Evolutionary conservation across 352 stramenopile species (phyloP).

Genomic region (Pythium dissimile): DNA sequence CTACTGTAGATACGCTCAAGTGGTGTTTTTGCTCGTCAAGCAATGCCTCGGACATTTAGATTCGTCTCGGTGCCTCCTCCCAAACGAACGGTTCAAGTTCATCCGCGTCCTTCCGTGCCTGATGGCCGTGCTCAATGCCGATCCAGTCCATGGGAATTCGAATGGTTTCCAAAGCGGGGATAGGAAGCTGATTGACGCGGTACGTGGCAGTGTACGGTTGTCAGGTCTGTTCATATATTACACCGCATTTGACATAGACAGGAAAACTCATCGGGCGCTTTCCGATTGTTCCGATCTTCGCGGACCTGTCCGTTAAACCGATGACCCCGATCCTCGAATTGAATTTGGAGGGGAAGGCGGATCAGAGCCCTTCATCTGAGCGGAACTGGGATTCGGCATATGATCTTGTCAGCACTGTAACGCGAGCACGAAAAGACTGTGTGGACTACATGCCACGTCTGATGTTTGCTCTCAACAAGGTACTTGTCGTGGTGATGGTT

Average conservation of each 20-base stretch:
- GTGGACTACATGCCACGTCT: conserved; percentile 34
- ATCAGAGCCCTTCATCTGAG: not conserved
- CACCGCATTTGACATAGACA: conserved; percentile 27
- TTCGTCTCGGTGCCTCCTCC: conserved; percentile 28
- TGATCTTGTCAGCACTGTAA: not conserved
- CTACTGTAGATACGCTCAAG: conserved; percentile 46
- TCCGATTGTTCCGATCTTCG: conserved; percentile 47
- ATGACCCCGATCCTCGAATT: conserved; percentile 25
- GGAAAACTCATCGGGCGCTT: conserved; percentile 37
- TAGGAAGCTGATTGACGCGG: conserved; percentile 52
- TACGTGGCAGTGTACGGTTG: conserved; percentile 13
- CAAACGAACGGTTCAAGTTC: conserved; percentile 45
- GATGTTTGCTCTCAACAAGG: conserved; percentile 40
- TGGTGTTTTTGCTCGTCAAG: conserved; percentile 52
- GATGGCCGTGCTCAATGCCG: conserved; percentile 41
- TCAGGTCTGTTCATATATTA: too few relatives aligned
- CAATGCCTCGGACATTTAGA: conserved; percentile 49
- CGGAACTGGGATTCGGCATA: conserved; percentile 12
- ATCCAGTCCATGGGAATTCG: conserved; percentile 18
- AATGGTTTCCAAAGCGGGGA: conserved; percentile 31
- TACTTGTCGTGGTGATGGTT: not conserved
- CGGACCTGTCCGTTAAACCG: conserved; percentile 44
- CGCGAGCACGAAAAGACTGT: conserved; percentile 26
- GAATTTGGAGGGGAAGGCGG: conserved; percentile 7
- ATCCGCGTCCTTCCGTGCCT: conserved; percentile 48